phyloP scores from a whole-genome alignment of 2,329 filamentous ascomycete species.

The Stylonectria norvegica region DNA sequence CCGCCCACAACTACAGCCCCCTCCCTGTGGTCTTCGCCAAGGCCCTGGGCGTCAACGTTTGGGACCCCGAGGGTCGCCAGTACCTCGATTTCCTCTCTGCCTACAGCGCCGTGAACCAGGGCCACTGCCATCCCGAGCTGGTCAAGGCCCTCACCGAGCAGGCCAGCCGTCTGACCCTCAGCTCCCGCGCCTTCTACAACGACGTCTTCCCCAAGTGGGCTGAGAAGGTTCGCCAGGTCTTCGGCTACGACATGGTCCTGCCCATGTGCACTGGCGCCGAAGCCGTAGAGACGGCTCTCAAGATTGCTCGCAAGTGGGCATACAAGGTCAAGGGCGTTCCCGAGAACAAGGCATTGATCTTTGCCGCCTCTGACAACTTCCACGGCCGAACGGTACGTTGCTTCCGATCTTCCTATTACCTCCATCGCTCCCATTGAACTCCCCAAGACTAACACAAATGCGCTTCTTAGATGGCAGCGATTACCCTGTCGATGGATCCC shows the following conservation, averaged over 20 bases:
- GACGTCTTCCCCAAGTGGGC: conserved; percentile 97
- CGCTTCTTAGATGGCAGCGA: conserved; percentile 71
- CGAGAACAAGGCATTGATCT: conserved; percentile 76
- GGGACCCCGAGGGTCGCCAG: conserved; percentile 93
- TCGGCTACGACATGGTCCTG: conserved; percentile 96
- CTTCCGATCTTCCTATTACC: too few species aligned
- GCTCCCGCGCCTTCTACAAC: conserved; percentile 94
- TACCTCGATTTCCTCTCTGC: conserved; percentile 98
- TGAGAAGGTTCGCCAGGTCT: conserved; percentile 82
- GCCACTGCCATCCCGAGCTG: conserved; percentile 94
- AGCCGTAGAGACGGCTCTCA: conserved; percentile 92
- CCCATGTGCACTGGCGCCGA: conserved; percentile 98
- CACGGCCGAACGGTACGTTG: conserved; percentile 82
- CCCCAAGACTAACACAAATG: background rate
- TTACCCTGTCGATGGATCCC: conserved; percentile 91
- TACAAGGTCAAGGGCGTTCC: conserved; percentile 94
- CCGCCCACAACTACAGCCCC: conserved; percentile 98
- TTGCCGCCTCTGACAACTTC: conserved; percentile 88
- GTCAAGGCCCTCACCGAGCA: conserved; percentile 88
- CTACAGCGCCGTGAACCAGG: conserved; percentile 97
- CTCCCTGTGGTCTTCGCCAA: conserved; percentile 89
- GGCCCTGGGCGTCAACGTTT: conserved; percentile 82
- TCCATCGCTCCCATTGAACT: background rate
- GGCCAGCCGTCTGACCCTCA: conserved; percentile 83
- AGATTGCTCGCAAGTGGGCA: conserved; percentile 95